Evolutionary conservation across 2,329 filamentous ascomycete genomes (phyloP).

Genomic region (Aspergillus sergii): DNA sequence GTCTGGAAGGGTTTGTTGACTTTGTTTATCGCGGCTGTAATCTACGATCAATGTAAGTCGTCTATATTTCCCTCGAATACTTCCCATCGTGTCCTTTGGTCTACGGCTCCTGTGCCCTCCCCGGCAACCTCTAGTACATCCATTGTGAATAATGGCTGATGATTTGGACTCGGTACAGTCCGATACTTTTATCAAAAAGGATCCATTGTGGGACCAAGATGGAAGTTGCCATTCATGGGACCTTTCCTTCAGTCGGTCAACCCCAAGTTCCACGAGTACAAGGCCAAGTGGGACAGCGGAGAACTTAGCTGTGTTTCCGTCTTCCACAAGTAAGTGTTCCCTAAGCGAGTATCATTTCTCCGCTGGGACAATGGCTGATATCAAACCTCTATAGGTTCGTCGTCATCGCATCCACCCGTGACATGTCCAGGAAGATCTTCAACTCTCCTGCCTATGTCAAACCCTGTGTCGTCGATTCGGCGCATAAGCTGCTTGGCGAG

Average conservation of each 20-base stretch:
- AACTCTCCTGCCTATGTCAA: constrained; percentile 92
- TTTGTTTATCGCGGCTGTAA: constrained; percentile 69
- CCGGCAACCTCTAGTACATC: background rate
- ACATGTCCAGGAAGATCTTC: constrained; percentile 95
- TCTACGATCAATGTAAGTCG: constrained; percentile 86
- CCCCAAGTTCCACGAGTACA: constrained; percentile 88
- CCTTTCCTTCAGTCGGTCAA: constrained; percentile 91
- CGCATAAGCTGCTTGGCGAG: constrained; percentile 86
- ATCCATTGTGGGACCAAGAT: constrained; percentile 71
- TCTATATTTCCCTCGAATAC: background rate
- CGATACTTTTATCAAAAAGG: constrained; percentile 76
- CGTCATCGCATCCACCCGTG: constrained; percentile 91
- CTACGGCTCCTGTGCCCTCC: too few species aligned
- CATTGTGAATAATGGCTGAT: constrained; percentile 3
- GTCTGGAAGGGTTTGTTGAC: constrained; percentile 70
- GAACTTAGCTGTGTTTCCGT: constrained; percentile 95
- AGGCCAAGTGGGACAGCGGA: constrained; percentile 88
- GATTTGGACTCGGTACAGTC: constrained; percentile 51
- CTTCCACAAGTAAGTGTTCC: constrained; percentile 83
- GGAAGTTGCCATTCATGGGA: constrained; percentile 87
- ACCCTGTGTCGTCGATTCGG: constrained; percentile 92
- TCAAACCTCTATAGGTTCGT: constrained; percentile 65
- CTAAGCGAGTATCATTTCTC: background rate
- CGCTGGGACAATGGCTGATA: background rate
- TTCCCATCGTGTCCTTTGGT: background rate